Evolutionary conservation across 2,329 filamentous ascomycete species (phyloP), one percentile per base, ranked within the genome.

Genomic region (Epichloe aotearoae): DNA sequence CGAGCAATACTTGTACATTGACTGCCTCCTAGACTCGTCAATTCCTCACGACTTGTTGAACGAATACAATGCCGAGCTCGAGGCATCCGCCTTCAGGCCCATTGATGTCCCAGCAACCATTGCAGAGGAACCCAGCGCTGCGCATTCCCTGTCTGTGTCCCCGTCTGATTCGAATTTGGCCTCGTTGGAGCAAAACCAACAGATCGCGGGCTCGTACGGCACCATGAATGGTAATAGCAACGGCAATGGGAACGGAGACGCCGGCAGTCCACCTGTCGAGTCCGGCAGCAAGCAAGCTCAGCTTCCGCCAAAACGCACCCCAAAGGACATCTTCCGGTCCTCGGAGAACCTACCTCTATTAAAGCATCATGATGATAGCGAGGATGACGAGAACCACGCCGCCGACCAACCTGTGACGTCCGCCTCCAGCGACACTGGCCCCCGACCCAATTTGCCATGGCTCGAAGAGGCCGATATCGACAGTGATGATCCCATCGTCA

Each of bases 1-100:
- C 53, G 86, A 93, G 65, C 86, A 95, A 64, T 97, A 96, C 65
- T 75, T 94, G 55, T 96, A 94, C 65, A 95, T 96, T 59, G 91
- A 96, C 68, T 80, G 84, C 49, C 73, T 97, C 51, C 76, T 97
- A 54, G 89, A 95, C 68, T 95, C 88, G 8, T 90, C 88, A 33
- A 79, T 95, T n/a, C 90, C 90, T 2, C 90, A 95, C 62, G 84
- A 91, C 59, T 73, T 97, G 43, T 82, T 97, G 52, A 90, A 94
- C 62, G 90, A 96, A 66, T 96, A 95, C 66, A 83, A 67, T 37
- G 65, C 83, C 56, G 73, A 84, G 55, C 71, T 81, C 47, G 73
- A 78, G 42, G 72, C 73, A 19, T 76, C 73, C 39, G 73, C 73
- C 23, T 74, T 79, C 55, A 73, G 72, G 46, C 69, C 72, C 46